Base-by-base conservation (phyloP, 2,329 filamentous ascomycete species). In the Penicillium sp. region DNA sequence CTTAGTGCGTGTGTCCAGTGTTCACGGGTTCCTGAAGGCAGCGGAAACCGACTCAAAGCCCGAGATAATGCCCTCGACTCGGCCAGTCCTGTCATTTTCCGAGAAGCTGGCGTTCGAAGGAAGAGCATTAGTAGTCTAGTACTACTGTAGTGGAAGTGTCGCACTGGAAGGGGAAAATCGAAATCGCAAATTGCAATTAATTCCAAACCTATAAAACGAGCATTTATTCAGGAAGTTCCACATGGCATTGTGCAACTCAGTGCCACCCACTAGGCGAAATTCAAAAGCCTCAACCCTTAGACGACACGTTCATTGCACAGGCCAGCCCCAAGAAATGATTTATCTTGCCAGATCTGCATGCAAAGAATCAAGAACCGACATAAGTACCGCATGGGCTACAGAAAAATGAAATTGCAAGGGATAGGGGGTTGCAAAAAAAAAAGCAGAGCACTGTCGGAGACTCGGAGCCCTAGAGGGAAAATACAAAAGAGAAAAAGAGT, bases 31-130 rank as follows among this genome's bases (percentile, higher is more conserved):
- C 28, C 28, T 31, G 22, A 6, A 28, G 43, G 43, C 43, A 47
- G 8, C 5, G 22, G 15, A 14, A 15, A 47, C 25, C 14, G 28
- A 6, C 43, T 20, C 14, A 3, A 28, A 47, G 22, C 22, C 43
- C 22, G 22, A 31, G 22, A 47, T 28, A 28, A 12, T 47, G 22
- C 11, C 43, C 22, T 22, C 15, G 6, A 50, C n/a, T 41, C 55
- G 34, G 38, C 50, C 45, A 50, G 57, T 63, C 60, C 63, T 67
- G 63, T 66, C 65, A 67, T 63, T 66, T 66, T 61, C 63, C 62
- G 55, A 56, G 58, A 54, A 55, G 63, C 60, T 63, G 58, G 62
- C 57, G 52, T 59, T 61, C 14, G 37, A 17, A 6, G 43, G 14
- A 11, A 47, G 25, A 31, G 54, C 25, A 25, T 25, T 25, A 25